Base-by-base conservation (phyloP, 208 protist species). In the Ichthyophonus hoferi region DNA sequence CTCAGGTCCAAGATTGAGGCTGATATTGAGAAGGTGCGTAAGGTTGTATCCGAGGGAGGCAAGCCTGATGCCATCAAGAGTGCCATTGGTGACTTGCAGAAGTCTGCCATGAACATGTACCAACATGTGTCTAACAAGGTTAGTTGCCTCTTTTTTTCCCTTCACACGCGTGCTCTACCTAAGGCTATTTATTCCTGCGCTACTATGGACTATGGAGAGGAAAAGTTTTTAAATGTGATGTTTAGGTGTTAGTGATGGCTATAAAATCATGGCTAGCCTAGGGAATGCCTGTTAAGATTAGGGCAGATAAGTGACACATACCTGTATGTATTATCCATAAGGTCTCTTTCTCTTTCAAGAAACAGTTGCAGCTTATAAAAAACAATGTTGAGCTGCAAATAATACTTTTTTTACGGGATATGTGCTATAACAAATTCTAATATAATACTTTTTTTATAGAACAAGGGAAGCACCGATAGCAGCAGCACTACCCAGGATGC, bases 21-120 rank as follows among this genome's bases (percentile, higher is more conserved):
- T 2, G 37, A 89, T 24, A 87, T 91, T 77, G 86, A 77, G 35
- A 34, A 79, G 40, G 39, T 91, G 24, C 77, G 86, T 31, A 83
- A 89, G 38, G 33, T 81, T 24, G n/a, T 91, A 7, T 58, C 1
- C 0, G 79, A 79, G 0, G 42, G 1, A 37, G 42, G 24, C 33
- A 42, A 85, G 40, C 17, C 67, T n/a, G 87, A 90, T n/a, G 83
- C 33, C 37, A 79, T 92, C 35, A 42, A 40, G 1, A 79, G 38
- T 31, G 58, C 43, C 12, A 76, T 50, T 2, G 58, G 50, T 78
- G 58, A 79, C 1, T 43, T 90, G 81, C 90, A 92, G 81, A 58
- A 92, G 82, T 67, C 37, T n/a, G 79, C 82, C 39, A 76, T 92
- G 33, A 92, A 90, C 84, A 83, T 89, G 78, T 92, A 92, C 79